Base-by-base conservation (phyloP, 129 eudicot genomes). In the Arctium lappa region DNA sequence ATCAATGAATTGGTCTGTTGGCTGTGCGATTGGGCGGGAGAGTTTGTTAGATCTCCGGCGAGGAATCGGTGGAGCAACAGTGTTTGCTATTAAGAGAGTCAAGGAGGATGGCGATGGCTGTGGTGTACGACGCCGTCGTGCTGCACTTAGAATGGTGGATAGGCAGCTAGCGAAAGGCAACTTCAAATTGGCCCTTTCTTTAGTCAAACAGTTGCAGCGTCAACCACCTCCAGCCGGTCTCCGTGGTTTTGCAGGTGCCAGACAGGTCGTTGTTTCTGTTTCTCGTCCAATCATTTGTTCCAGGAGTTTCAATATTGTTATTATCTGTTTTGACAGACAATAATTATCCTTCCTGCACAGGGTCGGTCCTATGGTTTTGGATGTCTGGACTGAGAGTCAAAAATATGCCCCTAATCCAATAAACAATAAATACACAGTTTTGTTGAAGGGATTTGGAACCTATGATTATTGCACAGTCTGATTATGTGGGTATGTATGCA, bases 231-330 rank as follows among this genome's bases (percentile, higher is more conserved):
- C 92, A 34, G 80, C 87, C 80, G 89, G 85, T 48, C 88, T 92
- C 44, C 81, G 79, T 16, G 94, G 93, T 73, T 92, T 92, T 84
- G 91, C 89, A 37, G 85, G 90, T 84, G 92, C 91, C 90, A 89
- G 18, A 74, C 90, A 88, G 91, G 94, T 90, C 36, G 8, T 16
- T 44, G 1, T 10, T 33, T 70, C 11, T 10, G 29, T 2, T 16
- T 77, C 18, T 37, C 8, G 68, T 60, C 29, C 30, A 60, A 60
- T 72, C 62, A 40, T 31, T 39, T 63, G 30, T 40, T 39, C 65
- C 60, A 62, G 37, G n/a, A 31, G 38, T 30, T 66, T 6, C 44
- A 3, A 53, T n/a, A 22, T 60, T 65, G 29, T 12, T 76, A 22
- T 42, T 1, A 8, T 42, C 7, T 42, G 11, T 42, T 42, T 42